Conservation (phyloP, 1,139 yeast species). For the Taphrina pruni region DNA sequence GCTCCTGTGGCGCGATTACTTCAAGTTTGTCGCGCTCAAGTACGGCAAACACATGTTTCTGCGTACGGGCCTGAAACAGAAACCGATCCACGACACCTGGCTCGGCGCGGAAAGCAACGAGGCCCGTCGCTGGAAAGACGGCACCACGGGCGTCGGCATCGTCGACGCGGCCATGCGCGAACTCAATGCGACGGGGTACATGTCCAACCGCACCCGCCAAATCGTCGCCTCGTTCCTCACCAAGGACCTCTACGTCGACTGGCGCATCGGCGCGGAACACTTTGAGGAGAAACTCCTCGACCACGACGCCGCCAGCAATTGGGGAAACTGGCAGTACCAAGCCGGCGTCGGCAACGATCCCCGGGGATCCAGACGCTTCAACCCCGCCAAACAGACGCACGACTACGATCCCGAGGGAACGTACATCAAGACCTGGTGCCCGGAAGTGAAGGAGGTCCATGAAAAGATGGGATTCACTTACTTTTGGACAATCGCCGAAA, state of each 20-base stretch:
- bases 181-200: slow-evolving; percentile 58
- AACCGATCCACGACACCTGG: slow-evolving; percentile 26
- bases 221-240: slow-evolving; percentile 60
- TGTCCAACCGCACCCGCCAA: slow-evolving; percentile 63
- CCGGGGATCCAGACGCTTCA: slow-evolving; percentile 62
- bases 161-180: slow-evolving; percentile 66
- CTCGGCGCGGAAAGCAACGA: slow-evolving; percentile 23
- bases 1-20: slow-evolving; percentile 40
- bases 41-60: slow-evolving; percentile 31
- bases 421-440: slow-evolving; percentile 60
- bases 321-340: slow-evolving; percentile 62
- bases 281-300: slow-evolving; percentile 60
- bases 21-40: slow-evolving; percentile 38
- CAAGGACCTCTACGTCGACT: slow-evolving; percentile 62
- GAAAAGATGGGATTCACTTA: slow-evolving; percentile 35
- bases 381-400: slow-evolving; percentile 61
- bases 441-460: slow-evolving; percentile 55
- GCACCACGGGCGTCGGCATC: slow-evolving; percentile 53
- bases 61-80: slow-evolving; percentile 27
- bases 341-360: slow-evolving; percentile 53
- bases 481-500: slow-evolving; percentile 32
- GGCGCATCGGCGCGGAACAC: slow-evolving; percentile 63
- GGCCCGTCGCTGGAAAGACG: slow-evolving; percentile 48
- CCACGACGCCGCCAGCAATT: slow-evolving; percentile 62
- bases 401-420: slow-evolving; percentile 59